Conservation (phyloP, 805 yeast genomes). For the Yarrowia keelungensis region DNA sequence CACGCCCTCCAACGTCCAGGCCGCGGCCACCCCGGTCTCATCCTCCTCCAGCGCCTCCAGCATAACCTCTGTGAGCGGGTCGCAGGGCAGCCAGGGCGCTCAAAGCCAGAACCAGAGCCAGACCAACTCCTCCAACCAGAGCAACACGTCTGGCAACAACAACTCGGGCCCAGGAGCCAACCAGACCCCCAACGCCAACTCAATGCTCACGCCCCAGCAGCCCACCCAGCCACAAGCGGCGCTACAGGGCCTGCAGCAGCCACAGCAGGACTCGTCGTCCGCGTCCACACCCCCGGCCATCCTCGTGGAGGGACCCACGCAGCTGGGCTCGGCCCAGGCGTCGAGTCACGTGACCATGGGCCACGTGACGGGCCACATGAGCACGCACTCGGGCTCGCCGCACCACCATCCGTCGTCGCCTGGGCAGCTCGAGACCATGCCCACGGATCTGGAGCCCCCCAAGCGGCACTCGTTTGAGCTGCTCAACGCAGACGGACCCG, state of each 20-base stretch:
- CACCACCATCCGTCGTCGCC: conserved; percentile 46
- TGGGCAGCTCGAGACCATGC: conserved; percentile 51
- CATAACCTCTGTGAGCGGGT: conserved; percentile 11
- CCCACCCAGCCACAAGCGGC: conserved; percentile 3
- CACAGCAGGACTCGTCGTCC: conserved; percentile 5
- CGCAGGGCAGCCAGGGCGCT: too few relatives aligned
- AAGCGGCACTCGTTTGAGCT: conserved; percentile 63
- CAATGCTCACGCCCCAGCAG: conserved; percentile 21
- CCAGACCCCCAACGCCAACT: conserved; percentile 23
- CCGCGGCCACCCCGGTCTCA: conserved; percentile 22
- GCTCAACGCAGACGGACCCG: conserved; percentile 73
- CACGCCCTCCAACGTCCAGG: conserved; percentile 12
- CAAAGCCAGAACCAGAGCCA: too few relatives aligned
- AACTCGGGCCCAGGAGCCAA: neutral
- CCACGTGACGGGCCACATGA: conserved; percentile 40
- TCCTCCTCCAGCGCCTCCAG: conserved; percentile 13
- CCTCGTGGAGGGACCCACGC: conserved; percentile 30
- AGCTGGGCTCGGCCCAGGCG: conserved; percentile 36
- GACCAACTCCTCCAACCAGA: neutral
- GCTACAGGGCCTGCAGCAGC: conserved; percentile 12
- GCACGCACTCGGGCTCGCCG: conserved; percentile 40
- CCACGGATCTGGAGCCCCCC: conserved; percentile 50
- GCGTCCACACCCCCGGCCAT: conserved; percentile 4
- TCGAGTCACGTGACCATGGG: conserved; percentile 36
- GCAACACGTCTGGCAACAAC: neutral